Base-by-base conservation (phyloP, 164 flowering plant species). In the Piper betle region DNA sequence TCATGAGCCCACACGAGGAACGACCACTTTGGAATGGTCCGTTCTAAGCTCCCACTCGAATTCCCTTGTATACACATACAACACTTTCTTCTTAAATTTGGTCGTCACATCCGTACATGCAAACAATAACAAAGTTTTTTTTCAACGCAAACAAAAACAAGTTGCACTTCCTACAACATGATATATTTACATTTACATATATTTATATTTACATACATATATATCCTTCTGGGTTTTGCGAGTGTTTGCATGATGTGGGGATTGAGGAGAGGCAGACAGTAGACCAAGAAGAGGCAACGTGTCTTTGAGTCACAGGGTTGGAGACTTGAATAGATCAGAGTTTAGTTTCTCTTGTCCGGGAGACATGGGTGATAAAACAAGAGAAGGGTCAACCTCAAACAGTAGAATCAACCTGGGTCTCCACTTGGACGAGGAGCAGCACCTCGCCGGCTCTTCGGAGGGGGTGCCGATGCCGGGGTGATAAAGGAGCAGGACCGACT, bases 401-500 rank as follows among this genome's bases (percentile, higher is more conserved):
- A 11, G 37, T 11, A 20, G 58, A 10, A 33, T 1, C 13, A 17
- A 2, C 39, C 20, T 37, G 33, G 11, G 38, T 9, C 38, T 15
- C 38, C 38, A 25, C 5, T 55, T 39, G 38, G 33, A 55, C 58
- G 2, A 33, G 58, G 58, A 55, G 10, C 12, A 33, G 4, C 12
- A 33, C 39, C 58, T 12, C 55, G 19, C 17, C 55, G 15, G 7
- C 55, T 41, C 12, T 15, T 3, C 12, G 8, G 5, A 2, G 57
- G 57, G 6, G 56, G 56, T 7, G 33, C 5, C 33, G n/a, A 33
- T 11, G 33, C 4, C 56, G 56, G 7, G 19, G 55, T n/a, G 55
- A 72, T 77, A 54, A 81, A 76, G 64, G 88, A 86, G 70, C 87
- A 81, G 69, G 89, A 86, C 68, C 75, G 83, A 37, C 61, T 86